Evolutionary conservation across 2,329 filamentous ascomycete species (phyloP).

Genomic region (Pseudonectria foliicola): DNA sequence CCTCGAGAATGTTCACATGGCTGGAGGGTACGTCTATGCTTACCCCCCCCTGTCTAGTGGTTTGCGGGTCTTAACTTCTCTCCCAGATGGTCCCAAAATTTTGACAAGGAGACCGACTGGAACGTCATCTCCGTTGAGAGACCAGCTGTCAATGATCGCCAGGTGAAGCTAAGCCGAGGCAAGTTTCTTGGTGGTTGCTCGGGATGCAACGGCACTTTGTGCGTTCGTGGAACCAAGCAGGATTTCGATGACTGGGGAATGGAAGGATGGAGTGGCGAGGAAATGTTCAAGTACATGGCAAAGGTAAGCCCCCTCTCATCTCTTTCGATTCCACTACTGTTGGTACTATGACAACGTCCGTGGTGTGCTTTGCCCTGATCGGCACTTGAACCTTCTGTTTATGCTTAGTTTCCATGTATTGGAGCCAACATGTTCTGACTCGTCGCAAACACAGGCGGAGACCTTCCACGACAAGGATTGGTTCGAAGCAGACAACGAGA

Average conservation of each 20-base stretch:
- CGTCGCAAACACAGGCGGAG: slow-evolving; percentile 34
- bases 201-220: slow-evolving; percentile 43
- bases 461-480: slow-evolving; percentile 51
- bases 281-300: slow-evolving; percentile 49
- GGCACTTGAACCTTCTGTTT: no score
- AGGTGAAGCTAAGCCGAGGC: slow-evolving; percentile 41
- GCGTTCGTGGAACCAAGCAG: slow-evolving; percentile 41
- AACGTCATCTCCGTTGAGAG: slow-evolving; percentile 38
- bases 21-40: slow-evolving; percentile 32
- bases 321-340: not conserved
- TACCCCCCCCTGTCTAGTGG: no score
- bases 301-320: slow-evolving; percentile 31
- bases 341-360: no score
- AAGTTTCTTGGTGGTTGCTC: slow-evolving; percentile 43
- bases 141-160: slow-evolving; percentile 31
- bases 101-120: slow-evolving; percentile 44
- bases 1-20: slow-evolving; percentile 44
- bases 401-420: slow-evolving; percentile 1
- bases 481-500: slow-evolving; percentile 41
- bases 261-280: slow-evolving; percentile 48
- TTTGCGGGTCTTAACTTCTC: not conserved
- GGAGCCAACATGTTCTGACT: no score
- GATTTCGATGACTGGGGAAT: slow-evolving; percentile 48
- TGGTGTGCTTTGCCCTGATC: no score
- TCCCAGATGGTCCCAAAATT: slow-evolving; percentile 35